phyloP scores from a whole-genome alignment of 257 asterid species.

The Paraleonurus japonicus region DNA sequence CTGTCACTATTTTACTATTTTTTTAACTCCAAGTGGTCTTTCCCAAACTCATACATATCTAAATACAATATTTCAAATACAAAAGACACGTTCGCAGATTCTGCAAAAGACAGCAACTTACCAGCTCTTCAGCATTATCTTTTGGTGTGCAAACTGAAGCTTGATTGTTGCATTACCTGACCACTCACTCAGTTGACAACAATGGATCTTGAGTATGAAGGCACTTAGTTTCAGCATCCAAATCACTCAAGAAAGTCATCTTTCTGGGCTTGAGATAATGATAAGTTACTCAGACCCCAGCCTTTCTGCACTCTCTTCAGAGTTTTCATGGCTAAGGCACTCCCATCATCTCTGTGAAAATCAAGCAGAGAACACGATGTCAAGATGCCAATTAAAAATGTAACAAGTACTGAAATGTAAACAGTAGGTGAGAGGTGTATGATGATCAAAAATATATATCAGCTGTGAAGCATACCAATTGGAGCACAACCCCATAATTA shows the following conservation, averaged over 20 bases:
- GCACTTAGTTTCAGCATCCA: conserved; percentile 34
- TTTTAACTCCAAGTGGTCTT: conserved; percentile 33
- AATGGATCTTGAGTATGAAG: background rate
- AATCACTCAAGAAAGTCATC: conserved; percentile 42
- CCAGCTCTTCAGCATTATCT: conserved; percentile 33
- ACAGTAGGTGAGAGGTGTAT: background rate
- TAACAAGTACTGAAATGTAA: conserved; percentile 11
- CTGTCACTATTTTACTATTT: conserved; percentile 33
- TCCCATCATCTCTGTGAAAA: conserved; percentile 77
- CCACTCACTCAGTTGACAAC: conserved; percentile 3
- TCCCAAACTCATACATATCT: conserved; percentile 31
- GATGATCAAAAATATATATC: conserved; percentile 8
- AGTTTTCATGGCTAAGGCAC: conserved; percentile 71
- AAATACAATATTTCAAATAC: conserved; percentile 24
- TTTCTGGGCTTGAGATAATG: conserved; percentile 36
- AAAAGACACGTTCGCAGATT: conserved; percentile 29
- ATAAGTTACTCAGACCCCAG: conserved; percentile 73
- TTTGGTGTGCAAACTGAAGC: conserved; percentile 35
- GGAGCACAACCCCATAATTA: background rate
- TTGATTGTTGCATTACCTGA: conserved; percentile 23
- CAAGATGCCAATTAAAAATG: conserved; percentile 16
- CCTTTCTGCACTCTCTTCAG: conserved; percentile 84
- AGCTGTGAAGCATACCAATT: background rate
- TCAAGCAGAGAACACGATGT: conserved; percentile 17
- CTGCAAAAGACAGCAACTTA: conserved; percentile 33